Evolutionary conservation across 2,329 filamentous ascomycete species (phyloP), one percentile per base, ranked within the genome.

Genomic region (Dothideomycetes sp.): DNA sequence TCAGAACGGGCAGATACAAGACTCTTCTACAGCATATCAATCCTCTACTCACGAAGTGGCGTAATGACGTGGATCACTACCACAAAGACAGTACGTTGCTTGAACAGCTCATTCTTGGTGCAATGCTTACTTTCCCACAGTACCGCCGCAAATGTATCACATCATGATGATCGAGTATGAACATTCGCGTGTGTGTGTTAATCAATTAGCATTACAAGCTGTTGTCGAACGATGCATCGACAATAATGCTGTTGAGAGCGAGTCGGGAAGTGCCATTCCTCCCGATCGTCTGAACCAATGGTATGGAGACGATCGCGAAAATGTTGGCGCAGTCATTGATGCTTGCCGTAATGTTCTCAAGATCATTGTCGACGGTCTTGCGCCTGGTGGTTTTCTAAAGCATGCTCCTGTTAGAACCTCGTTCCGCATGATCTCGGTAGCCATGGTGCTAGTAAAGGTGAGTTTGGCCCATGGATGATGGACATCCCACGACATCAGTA

Each of bases 111-210:
- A 8, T 34, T 9, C 17, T 10, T 11, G 8, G 2, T 27, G 7
- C 4, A n/a, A 5, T 12, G 31, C 35, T 38, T 30, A 42, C 31
- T n/a, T 10, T 3, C 4, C 31, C 18, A 41, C 48, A 70, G 73
- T 79, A 19, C 66, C 71, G 1, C 64, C 68, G 12, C 64, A 73
- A 41, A 75, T 80, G 63, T 68, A 72, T 34, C 78, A 87, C 56
- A 88, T 96, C 43, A 69, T 98, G 19, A 81, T 78, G 5, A 95
- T 96, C 48, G 91, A 98, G 64, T 95, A 91, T 54, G 86, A 96
- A 54, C 95, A 95, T 56, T 86, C 89, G 18, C 77, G 89, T 52
- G 83, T 95, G 37, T 96, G 96, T 56, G 75, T 95, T 64, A 95
- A 96, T 59, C 94, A 88, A 1, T 70, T 98, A 2, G 88, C 88